Evolutionary conservation across 106 monocot genomes (phyloP).

Genomic region (Phalaenopsis aphrodite): DNA sequence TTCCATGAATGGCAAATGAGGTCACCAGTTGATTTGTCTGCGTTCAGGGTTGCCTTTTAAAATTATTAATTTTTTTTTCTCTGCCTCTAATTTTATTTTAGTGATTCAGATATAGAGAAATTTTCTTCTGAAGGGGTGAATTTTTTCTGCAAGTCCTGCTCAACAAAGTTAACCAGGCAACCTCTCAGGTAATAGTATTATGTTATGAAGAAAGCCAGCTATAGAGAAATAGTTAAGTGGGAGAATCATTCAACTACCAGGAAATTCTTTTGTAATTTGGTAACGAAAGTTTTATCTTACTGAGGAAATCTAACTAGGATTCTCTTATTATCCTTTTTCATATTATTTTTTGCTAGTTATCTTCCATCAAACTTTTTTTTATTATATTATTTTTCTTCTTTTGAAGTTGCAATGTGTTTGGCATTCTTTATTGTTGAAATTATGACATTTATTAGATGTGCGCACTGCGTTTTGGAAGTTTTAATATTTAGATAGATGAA

Average conservation of each 20-base stretch:
- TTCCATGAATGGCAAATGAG: background rate
- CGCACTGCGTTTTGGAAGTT: background rate
- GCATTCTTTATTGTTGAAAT: background rate
- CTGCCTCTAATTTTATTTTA: slow-evolving; percentile 3
- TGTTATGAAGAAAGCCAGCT: background rate
- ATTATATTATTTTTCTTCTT: background rate
- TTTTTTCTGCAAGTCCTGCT: slow-evolving; percentile 80
- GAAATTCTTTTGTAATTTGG: background rate
- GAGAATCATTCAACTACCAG: background rate
- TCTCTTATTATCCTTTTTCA: background rate
- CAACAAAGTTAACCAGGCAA: slow-evolving; percentile 56
- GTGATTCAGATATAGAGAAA: slow-evolving; percentile 44
- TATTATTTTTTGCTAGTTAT: background rate
- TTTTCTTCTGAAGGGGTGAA: slow-evolving; percentile 50
- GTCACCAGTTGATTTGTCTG: background rate
- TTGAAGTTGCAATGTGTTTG: background rate
- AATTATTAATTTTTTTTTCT: background rate
- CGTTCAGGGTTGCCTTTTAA: background rate
- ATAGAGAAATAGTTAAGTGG: background rate
- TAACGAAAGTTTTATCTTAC: background rate
- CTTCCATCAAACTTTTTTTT: background rate
- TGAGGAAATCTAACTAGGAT: background rate
- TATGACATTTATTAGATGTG: background rate
- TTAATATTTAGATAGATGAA: background rate
- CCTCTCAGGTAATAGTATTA: slow-evolving; percentile 54